Base-by-base conservation (phyloP, 2,329 filamentous ascomycete genomes). In the Ophiostoma pallidulum region DNA sequence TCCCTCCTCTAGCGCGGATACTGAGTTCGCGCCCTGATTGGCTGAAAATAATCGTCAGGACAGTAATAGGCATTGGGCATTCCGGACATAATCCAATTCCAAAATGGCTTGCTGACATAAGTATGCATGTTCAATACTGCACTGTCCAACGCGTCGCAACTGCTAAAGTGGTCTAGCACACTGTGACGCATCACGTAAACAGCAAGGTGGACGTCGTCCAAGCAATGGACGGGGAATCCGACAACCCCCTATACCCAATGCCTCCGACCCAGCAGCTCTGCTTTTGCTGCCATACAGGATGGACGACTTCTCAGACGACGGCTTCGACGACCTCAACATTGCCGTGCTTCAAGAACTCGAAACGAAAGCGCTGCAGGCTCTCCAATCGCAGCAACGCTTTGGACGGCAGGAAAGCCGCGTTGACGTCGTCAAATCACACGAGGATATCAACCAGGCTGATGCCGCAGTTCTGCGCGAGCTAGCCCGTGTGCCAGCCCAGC, bases 241-340 rank as follows among this genome's bases (percentile, higher is more conserved):
- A n/a, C 47, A 24, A 24, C 39, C 2, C 35, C 44, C 13, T 41
- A 26, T 2, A 16, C 31, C 26, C 33, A 24, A 44, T 45, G 47
- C 41, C 41, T 32, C 13, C 28, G 22, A 8, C 31, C 29, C 19
- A 18, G 22, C 26, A 19, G 33, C 22, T n/a, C 24, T 22, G 37
- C 18, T 14, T 31, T 28, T 35, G 41, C 39, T 24, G 46, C 22
- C 32, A 26, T n/a, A 19, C 41, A 52, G 46, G 42, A 73, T 74
- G 65, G 77, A 80, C 65, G 74, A 77, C 52, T 82, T 79, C 59
- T 77, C 72, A 50, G 80, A 82, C 59, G 79, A 81, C 59, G 78
- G 72, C 51, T 69, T 84, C 55, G 78, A 84, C 60, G 69, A 74
- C 35, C 65, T 84, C 36, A 75, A 78, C 53, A 69, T 73, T 52